Percentiles rank a stretch among this genome's conserved stretches.
These are phyloP conservation scores for Trichosporon sp. DNA, from an alignment of 1,284 basidiomycete genomes.

Conservation along the genomic window DNA sequence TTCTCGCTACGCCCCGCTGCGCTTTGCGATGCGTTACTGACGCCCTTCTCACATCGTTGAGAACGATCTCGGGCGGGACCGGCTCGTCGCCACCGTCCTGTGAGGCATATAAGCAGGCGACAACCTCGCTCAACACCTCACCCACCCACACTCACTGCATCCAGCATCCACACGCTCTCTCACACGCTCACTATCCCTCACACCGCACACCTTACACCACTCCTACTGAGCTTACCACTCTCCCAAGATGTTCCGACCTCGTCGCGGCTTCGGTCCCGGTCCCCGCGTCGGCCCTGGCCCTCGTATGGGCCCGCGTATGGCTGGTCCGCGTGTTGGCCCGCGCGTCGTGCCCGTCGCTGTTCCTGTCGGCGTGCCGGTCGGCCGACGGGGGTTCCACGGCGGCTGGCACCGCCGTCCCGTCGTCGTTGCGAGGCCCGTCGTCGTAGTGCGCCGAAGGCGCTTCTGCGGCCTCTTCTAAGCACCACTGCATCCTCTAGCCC, in stretches of 20 bases:
- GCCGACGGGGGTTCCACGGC: background rate
- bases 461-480: slow-evolving; percentile 14
- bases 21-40: background rate
- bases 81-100: too few relatives aligned
- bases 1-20: background rate
- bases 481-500: background rate
- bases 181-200: background rate
- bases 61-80: background rate
- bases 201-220: background rate
- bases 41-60: background rate
- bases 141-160: background rate
- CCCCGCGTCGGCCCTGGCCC: background rate
- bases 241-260: background rate
- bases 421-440: background rate
- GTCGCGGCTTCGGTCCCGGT: background rate
- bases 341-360: background rate
- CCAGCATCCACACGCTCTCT: background rate
- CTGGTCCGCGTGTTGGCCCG: background rate
- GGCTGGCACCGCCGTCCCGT: background rate
- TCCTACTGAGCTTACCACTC: background rate
- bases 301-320: background rate
- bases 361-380: background rate
- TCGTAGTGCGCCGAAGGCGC: slow-evolving; percentile 5
- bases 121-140: background rate
- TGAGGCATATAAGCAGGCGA: background rate